Evolutionary conservation across 257 asterid species (phyloP).

Genomic region (Gentiana straminea): DNA sequence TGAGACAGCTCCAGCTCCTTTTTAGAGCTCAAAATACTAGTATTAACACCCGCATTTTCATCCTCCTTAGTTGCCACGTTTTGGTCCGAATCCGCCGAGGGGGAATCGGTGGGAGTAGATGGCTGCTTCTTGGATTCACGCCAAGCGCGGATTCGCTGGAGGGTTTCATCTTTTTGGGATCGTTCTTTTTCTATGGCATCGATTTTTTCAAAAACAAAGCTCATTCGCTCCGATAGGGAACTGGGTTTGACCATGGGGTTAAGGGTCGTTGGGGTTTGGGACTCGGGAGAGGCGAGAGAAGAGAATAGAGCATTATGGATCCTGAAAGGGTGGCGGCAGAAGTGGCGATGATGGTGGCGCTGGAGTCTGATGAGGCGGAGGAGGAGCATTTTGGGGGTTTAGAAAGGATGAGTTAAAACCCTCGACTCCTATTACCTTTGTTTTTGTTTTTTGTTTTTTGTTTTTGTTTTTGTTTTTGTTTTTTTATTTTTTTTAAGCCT

Average conservation of each 20-base stretch:
- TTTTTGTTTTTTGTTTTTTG: too few relatives aligned
- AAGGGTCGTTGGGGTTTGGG: slow-evolving; percentile 23
- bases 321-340: neutral
- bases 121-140: slow-evolving; percentile 56
- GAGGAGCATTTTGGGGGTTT: neutral
- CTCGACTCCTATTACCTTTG: too few relatives aligned
- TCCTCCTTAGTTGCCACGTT: slow-evolving; percentile 25
- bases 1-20: slow-evolving; percentile 72
- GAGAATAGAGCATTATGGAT: slow-evolving; percentile 7
- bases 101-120: slow-evolving; percentile 12
- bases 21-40: slow-evolving; percentile 23
- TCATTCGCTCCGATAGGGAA: slow-evolving; percentile 80
- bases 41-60: slow-evolving; percentile 19
- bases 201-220: slow-evolving; percentile 83
- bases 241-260: slow-evolving; percentile 39
- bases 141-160: slow-evolving; percentile 91
- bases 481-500: neutral
- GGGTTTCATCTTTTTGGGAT: slow-evolving; percentile 65
- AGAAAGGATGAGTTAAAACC: slow-evolving; percentile 21
- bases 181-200: slow-evolving; percentile 66
- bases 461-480: neutral
- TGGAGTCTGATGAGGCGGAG: slow-evolving; percentile 1
- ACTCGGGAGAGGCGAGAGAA: slow-evolving; percentile 28
- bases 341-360: slow-evolving; percentile 3
- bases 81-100: slow-evolving; percentile 13